Evolutionary conservation across 768 basidiomycete species (phyloP), one percentile per base, ranked within the genome.

Genomic region (Coprinopsis strossmayeri): DNA sequence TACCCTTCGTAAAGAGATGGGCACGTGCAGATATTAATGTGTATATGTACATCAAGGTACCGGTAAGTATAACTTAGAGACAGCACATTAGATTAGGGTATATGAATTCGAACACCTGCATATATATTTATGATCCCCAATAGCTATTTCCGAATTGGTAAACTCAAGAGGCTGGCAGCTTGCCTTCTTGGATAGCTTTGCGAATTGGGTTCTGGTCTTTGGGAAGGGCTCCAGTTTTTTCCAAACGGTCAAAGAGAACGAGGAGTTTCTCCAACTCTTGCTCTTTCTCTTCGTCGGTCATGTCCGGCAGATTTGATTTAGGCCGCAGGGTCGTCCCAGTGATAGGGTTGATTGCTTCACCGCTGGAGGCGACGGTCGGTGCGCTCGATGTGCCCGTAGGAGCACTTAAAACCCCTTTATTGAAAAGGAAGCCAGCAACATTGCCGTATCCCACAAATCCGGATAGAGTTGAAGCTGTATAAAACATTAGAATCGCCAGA

Each of bases 281-380:
- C 61, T 96, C 91, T 64, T 95, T 96, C 73, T 99, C 95, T 61
- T 94, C 93, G 25, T 94, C 85, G 0, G 91, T 86, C 93, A 99
- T 95, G 43, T 79, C 68, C 3, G 68, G 71, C 7, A 61, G 40
- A 4, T 62, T 63, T 15, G 71, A 57, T 40, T 67, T 69, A 2
- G 66, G 62, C 46, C 67, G 64, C 28, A 74, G 67, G 4, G 72
- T 76, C 11, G 81, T 81, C n/a, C 91, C 92, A 1, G 93, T 95
- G 60, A 91, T 93, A 1, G 89, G 91, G 61, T 91, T 87, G 61
- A 90, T 86, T 4, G 72, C 64, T 23, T 70, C 65, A 15, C 67
- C 65, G n/a, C 58, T 57, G 1, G 65, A 56, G 21, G 69, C 64
- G 5, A 63, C 61, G 2, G 69, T 63, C 3, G 71, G 60, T 9